These are phyloP conservation scores for Aureobasidium sp. DNA, from an alignment of 2,329 filamentous ascomycete genomes.

Conservation along the genomic window DNA sequence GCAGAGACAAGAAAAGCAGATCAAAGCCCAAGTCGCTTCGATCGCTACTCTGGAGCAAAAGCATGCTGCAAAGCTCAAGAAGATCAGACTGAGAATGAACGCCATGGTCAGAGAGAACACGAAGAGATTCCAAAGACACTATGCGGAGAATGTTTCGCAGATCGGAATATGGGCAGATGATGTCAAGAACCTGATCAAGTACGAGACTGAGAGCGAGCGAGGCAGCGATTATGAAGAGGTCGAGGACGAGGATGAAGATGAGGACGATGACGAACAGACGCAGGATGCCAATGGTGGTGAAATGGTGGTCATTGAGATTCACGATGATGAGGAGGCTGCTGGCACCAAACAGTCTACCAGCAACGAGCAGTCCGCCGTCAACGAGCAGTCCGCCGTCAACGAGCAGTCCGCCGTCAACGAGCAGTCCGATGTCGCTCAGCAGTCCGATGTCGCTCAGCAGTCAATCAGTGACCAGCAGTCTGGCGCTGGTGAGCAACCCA, in stretches of 20 bases:
- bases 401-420: not conserved
- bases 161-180: no score
- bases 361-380: not conserved
- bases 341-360: not conserved
- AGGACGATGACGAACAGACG: not conserved
- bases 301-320: not conserved
- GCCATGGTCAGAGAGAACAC: not conserved
- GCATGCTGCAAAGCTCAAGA: not conserved
- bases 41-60: not conserved
- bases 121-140: not conserved
- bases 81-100: not conserved
- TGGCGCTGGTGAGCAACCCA: no score
- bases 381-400: not conserved
- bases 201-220: not conserved
- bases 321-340: not conserved
- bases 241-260: not conserved
- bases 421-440: not conserved
- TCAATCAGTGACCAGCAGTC: no score
- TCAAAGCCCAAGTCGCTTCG: not conserved
- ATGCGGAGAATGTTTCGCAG: not conserved
- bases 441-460: not conserved
- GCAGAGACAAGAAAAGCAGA: not conserved
- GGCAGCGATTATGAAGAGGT: not conserved
- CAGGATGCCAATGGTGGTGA: not conserved
- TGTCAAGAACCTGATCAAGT: not conserved